Evolutionary conservation across 148 eudicot genomes (phyloP).

Genomic region (Talinum fruticosum): DNA sequence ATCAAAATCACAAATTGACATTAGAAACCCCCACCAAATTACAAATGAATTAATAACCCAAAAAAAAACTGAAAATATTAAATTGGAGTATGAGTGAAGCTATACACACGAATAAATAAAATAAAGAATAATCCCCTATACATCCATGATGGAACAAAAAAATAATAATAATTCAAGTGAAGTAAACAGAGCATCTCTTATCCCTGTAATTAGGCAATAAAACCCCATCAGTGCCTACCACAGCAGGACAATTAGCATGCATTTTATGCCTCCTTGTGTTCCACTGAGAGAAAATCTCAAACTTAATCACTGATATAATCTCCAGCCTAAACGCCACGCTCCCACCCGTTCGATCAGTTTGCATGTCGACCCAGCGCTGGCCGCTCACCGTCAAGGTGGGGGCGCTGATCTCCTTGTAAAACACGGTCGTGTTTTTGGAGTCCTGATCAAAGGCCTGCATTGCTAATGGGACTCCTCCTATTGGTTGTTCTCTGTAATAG

Average conservation of each 20-base stretch:
- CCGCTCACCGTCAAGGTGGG: slow-evolving; percentile 40
- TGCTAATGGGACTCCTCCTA: slow-evolving; percentile 46
- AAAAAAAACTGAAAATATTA: background rate
- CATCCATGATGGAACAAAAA: background rate
- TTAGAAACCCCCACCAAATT: background rate
- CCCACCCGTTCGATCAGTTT: slow-evolving; percentile 38
- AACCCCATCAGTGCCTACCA: slow-evolving; percentile 58
- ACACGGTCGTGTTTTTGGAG: slow-evolving; percentile 48
- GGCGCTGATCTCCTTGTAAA: slow-evolving; percentile 40
- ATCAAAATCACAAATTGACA: background rate
- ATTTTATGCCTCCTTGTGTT: slow-evolving; percentile 52
- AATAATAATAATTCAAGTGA: slow-evolving; percentile 28
- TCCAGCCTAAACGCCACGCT: slow-evolving; percentile 49
- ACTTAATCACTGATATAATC: slow-evolving; percentile 61
- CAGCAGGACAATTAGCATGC: slow-evolving; percentile 62
- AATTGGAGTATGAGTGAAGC: background rate
- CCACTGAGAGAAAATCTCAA: slow-evolving; percentile 54
- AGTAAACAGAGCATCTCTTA: slow-evolving; percentile 61
- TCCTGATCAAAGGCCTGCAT: slow-evolving; percentile 54
- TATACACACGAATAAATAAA: background rate
- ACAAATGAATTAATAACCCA: background rate
- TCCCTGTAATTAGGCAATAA: slow-evolving; percentile 39
- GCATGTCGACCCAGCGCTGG: slow-evolving; percentile 49
- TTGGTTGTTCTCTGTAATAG: slow-evolving; percentile 37
- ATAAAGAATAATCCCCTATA: background rate